These are phyloP conservation scores for Beauveria scarabaeidicola DNA, from an alignment of 2,329 filamentous ascomycete genomes.

Conservation along the genomic window DNA sequence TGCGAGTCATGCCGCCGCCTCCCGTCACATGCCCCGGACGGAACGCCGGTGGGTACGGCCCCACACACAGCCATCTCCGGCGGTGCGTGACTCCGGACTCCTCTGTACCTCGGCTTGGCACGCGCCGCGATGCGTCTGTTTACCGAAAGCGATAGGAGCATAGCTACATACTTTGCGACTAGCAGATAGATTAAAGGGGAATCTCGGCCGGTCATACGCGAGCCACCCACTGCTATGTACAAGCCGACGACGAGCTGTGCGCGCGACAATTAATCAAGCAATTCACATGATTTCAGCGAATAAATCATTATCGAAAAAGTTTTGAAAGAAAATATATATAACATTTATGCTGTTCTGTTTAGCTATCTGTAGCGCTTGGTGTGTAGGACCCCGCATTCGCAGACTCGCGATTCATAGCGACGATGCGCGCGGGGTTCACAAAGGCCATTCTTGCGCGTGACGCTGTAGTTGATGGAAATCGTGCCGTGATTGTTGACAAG, in stretches of 20 bases:
- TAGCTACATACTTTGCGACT: no score
- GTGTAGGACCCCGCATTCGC: background rate
- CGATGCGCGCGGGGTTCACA: background rate
- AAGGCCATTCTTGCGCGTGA: no score
- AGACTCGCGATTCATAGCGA: background rate
- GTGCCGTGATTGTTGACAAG: no score
- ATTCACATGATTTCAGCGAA: background rate
- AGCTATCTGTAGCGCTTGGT: background rate
- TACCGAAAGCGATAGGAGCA: background rate
- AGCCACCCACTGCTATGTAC: no score
- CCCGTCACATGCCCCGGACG: background rate
- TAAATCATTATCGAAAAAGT: background rate
- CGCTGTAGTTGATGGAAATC: no score
- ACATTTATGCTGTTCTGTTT: slow-evolving; percentile 30
- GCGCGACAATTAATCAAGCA: no score
- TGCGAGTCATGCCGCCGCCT: background rate
- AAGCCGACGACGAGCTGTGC: no score
- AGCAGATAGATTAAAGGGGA: background rate
- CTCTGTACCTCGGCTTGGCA: background rate
- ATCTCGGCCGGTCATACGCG: no score
- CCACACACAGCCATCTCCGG: background rate
- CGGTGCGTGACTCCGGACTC: background rate
- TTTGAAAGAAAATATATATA: slow-evolving; percentile 21
- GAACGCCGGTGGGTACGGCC: background rate
- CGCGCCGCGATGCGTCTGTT: background rate